Evolutionary conservation across 306 rosid genomes (phyloP), one percentile per base, ranked within the genome.

Genomic region (Gillenia trifoliata): DNA sequence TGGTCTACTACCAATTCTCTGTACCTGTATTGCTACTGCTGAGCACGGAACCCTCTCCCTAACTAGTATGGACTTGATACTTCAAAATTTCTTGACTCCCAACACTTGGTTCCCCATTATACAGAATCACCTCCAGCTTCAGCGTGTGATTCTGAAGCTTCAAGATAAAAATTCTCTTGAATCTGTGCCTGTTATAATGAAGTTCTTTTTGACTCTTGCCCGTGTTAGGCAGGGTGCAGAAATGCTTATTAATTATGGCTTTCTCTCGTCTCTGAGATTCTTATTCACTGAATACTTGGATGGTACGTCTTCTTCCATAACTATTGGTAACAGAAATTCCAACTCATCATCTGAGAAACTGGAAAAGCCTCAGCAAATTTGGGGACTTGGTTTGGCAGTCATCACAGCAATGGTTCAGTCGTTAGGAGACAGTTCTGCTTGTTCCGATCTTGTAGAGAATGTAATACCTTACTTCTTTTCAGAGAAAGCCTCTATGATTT

Each of bases 361-460:
- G 56, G 91, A 86, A 80, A 87, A 76, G 65, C 88, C 90, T 76
- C 87, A 74, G 62, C 85, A 86, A 76, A 86, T 94, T 23, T 94
- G 98, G 98, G 96, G 93, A 52, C 90, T 90, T 73, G 93, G 93
- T 75, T 85, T 90, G 79, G 91, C 96, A 72, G 91, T 94, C 83
- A 85, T 91, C 69, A 94, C 96, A 22, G 92, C 97, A 56, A 84
- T 91, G 84, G 86, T 94, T 85, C 88, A 88, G 78, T 94, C 98
- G 75, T 80, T 94, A 78, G 95, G 94, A 71, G 96, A 87, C 76
- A 74, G 93, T 81, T 82, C 92, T 80, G 81, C 83, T 73, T 88
- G 93, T 76, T 74, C 81, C 16, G 89, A 86, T 81, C 69, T 90
- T 79, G 82, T 94, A 84, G 95, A 94, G 67, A 88, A 77, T 68